Evolutionary conservation across 768 basidiomycete genomes (phyloP), one percentile per base, ranked within the genome.

Genomic region (Tricholoma saponaceum): DNA sequence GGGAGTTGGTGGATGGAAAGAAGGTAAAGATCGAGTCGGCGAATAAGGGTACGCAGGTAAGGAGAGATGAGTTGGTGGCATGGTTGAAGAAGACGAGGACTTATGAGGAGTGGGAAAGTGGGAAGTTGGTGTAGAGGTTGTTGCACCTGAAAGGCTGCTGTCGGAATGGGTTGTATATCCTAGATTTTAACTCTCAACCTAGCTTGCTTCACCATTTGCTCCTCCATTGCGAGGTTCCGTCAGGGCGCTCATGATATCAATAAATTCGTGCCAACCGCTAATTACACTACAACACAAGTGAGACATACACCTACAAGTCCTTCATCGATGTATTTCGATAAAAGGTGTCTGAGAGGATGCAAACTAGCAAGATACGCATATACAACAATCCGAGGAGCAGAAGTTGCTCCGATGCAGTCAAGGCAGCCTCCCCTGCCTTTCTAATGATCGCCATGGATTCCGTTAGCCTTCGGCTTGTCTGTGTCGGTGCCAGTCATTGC

Each of bases 1-100:
- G 90, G 90, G 83, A 89, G 65, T 64, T 90, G 22, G 77, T 84
- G 10, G 84, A 86, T 35, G 90, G 88, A 39, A 81, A 83, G 74
- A 92, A 89, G 74, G 76, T 67, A 43, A 92, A 90, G 72, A 76
- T 78, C 26, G 83, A 80, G 66, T 79, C 77, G 32, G 76, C 77
- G 16, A 83, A 86, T 57, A 84, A 85, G 66, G 92, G 90, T 0
- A 78, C 78, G 20, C 79, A 84, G 65, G 83, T 94, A 25, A 78
- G 76, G 70, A 76, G 90, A 37, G 73, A 70, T 4, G 83, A 85
- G 56, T 74, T 92, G 54, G 75, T 89, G 2, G 67, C 71, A 23
- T 93, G 86, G 83, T 67, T 93, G 58, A 84, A 83, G 62, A 64
- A 66, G 50, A 78, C 78, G 12, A 68, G 73, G 7, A 75, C 75